Base-by-base conservation (phyloP, 371 early-diverging fungal species). In the Coemansia sp. region DNA sequence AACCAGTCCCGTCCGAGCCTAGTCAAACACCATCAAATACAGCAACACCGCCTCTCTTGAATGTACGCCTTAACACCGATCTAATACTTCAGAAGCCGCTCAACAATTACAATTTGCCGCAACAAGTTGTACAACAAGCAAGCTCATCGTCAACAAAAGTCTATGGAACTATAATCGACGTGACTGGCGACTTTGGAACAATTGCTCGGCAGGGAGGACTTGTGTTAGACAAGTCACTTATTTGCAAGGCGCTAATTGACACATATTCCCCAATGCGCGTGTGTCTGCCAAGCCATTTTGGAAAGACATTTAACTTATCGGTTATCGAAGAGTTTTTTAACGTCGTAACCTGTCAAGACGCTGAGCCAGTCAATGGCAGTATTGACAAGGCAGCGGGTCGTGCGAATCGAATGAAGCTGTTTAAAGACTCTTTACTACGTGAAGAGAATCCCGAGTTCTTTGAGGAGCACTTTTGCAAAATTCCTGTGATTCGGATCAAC, bases 321-420 rank as follows among this genome's bases (percentile, higher is more conserved):
- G 57, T 66, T 23, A 39, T 70, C 3, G 61, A 61, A 23, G 49
- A 56, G 57, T 66, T 70, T 36, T 66, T 70, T 28, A 57, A 66
- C 44, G 26, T 61, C 13, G 11, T 39, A 17, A 57, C 49, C 21
- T 11, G 9, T 1, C 11, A 9, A 23, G 69, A 69, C 7, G 17
- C 28, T 8, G 7, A 15, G 24, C 29, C 29, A 1, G 6, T 8
- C 1, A 6, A 40, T 12, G n/a, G n/a, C 19, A 11, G 53, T 28
- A 9, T 15, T 12, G 9, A 7, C 51, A 5, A 56, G 36, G 23
- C 15, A 15, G 44, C 39, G 4, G 65, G 53, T 17, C 54, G 54
- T 24, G 12, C 13, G 0, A 17, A 19, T 12, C 44, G 69, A 4
- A 4, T 12, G 17, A 5, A 58, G 52, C 41, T 68, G 48, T 68